These are phyloP conservation scores for Tephrocybe sp. DNA, from an alignment of 768 basidiomycete species.

Conservation along the genomic window DNA sequence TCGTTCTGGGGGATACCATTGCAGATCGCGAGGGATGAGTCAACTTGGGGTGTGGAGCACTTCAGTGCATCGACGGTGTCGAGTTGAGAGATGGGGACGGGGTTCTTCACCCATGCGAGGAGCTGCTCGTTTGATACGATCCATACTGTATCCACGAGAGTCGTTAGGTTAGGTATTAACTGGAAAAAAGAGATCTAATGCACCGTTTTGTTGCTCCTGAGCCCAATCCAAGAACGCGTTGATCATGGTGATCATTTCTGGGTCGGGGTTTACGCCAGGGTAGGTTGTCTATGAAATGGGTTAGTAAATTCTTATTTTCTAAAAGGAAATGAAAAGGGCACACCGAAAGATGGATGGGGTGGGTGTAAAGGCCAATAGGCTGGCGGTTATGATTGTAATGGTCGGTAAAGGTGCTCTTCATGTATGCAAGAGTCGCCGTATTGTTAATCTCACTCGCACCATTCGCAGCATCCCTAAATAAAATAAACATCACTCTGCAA, in stretches of 20 bases:
- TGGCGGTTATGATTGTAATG: slow-evolving; percentile 77
- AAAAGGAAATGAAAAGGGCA: not conserved
- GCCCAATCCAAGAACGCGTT: slow-evolving; percentile 83
- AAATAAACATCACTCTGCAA: not conserved
- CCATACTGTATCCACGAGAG: slow-evolving; percentile 48
- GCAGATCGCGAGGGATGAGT: slow-evolving; percentile 55
- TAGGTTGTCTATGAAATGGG: slow-evolving; percentile 41
- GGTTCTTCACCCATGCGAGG: slow-evolving; percentile 71
- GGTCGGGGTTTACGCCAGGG: slow-evolving; percentile 48
- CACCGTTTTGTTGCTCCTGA: slow-evolving; percentile 64
- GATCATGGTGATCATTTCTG: slow-evolving; percentile 67
- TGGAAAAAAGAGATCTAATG: too few relatives aligned
- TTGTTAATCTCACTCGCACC: slow-evolving; percentile 51
- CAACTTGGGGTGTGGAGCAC: slow-evolving; percentile 63
- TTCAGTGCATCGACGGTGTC: slow-evolving; percentile 50
- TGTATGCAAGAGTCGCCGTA: slow-evolving; percentile 62
- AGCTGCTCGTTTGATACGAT: slow-evolving; percentile 72
- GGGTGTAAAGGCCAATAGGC: slow-evolving; percentile 79
- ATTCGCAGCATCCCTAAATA: slow-evolving; percentile 49
- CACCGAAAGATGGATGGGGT: slow-evolving; percentile 76
- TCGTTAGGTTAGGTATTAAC: too few relatives aligned
- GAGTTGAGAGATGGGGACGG: slow-evolving; percentile 61
- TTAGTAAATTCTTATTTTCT: not conserved
- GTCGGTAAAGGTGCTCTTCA: slow-evolving; percentile 69
- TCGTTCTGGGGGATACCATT: slow-evolving; percentile 75